These are phyloP conservation scores for Epichloe glyceriae DNA, from an alignment of 2,329 filamentous ascomycete species.

Conservation along the genomic window DNA sequence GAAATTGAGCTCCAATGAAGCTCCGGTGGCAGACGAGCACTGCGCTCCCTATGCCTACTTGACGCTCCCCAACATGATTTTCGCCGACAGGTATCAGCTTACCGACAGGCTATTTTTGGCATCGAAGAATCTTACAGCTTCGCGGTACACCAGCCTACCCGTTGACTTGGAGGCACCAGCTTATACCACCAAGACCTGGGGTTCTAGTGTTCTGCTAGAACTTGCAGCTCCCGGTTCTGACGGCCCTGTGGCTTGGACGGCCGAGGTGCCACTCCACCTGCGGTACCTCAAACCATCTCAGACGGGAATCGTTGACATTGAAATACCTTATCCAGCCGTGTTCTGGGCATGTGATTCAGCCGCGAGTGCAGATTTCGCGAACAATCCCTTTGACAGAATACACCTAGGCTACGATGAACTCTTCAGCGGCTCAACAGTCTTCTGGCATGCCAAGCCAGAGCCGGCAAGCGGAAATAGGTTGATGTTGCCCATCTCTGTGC, in stretches of 20 bases:
- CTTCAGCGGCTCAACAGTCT: constrained; percentile 65
- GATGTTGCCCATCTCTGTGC: constrained; percentile 45
- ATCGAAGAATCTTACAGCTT: constrained; percentile 61
- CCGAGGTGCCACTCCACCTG: constrained; percentile 69
- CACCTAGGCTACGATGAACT: constrained; percentile 76
- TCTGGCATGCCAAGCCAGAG: constrained; percentile 62
- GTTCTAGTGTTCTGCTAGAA: constrained; percentile 64
- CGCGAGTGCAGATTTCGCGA: constrained; percentile 52
- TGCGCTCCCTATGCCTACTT: constrained; percentile 71
- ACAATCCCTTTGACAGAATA: constrained; percentile 75
- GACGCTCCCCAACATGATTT: constrained; percentile 68
- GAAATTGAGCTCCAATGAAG: constrained; percentile 39
- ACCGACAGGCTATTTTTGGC: constrained; percentile 61
- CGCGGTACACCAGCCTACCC: constrained; percentile 58
- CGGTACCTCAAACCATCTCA: constrained; percentile 60
- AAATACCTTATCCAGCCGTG: constrained; percentile 68
- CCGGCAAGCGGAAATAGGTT: constrained; percentile 26
- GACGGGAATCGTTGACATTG: constrained; percentile 38
- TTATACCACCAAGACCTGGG: constrained; percentile 67
- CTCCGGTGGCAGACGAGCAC: constrained; percentile 38
- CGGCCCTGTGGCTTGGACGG: constrained; percentile 41
- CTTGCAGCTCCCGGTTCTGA: constrained; percentile 41
- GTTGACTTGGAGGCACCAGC: constrained; percentile 85
- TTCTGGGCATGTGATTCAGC: constrained; percentile 80
- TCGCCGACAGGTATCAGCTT: constrained; percentile 81